Percentiles rank a stretch among this genome's conserved stretches.
phyloP scores from a whole-genome alignment of 202 grass and related monocot species.

The Zoysia matrella region DNA sequence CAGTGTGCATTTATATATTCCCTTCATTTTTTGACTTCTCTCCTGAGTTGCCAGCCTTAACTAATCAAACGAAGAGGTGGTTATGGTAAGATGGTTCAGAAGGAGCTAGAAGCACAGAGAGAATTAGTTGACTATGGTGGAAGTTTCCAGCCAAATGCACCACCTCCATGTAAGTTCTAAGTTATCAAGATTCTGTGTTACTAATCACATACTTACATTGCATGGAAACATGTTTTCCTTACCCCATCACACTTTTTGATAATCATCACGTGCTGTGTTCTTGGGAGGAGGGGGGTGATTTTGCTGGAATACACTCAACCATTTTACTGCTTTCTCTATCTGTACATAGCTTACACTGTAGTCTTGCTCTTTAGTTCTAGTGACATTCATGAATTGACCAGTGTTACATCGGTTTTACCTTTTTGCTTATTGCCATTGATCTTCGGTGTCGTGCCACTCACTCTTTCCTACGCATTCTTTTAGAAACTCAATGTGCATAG shows the following conservation, averaged over 20 bases:
- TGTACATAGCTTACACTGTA: neutral
- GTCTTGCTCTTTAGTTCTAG: neutral
- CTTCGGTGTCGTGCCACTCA: neutral
- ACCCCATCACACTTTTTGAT: neutral
- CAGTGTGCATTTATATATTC: conserved; percentile 18
- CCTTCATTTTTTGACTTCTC: neutral
- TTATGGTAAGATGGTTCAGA: conserved; percentile 99
- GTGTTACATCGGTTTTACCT: neutral
- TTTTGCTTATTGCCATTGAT: neutral
- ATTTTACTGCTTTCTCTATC: neutral
- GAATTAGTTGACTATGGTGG: conserved; percentile 91
- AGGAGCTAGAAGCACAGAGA: conserved; percentile 92
- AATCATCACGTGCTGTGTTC: neutral
- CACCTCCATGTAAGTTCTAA: conserved; percentile 58
- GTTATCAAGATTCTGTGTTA: neutral
- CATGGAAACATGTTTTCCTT: neutral
- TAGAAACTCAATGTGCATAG: conserved; percentile 1
- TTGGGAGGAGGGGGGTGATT: neutral
- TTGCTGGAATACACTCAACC: neutral
- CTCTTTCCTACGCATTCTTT: neutral
- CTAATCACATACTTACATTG: neutral
- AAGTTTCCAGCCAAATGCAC: conserved; percentile 54
- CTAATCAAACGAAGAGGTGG: conserved; percentile 76
- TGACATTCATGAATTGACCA: neutral
- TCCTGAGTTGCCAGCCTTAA: conserved; percentile 33